Base-by-base conservation (phyloP, 345 rosid species). In the Murraya paniculata region DNA sequence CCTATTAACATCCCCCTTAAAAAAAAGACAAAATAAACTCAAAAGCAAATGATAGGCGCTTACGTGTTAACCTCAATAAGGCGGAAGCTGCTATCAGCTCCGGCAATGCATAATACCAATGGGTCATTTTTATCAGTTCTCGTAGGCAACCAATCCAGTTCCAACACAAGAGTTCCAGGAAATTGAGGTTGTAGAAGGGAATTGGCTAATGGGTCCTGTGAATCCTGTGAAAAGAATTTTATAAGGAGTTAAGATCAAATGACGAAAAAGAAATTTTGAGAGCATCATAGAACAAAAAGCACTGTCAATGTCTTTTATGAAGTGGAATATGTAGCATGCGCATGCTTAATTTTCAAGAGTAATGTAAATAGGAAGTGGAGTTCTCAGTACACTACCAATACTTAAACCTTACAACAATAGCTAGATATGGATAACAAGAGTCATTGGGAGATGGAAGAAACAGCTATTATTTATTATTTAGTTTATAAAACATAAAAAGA, bases 61-160 rank as follows among this genome's bases (percentile, higher is more conserved):
- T 91, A 95, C 99, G 83, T 79, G 74, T 83, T 89, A 84, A 93
- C 90, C 82, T 93, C 98, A 77, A 93, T 82, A 68, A 95, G 92
- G 77, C 99, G 97, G 82, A 93, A 92, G 86, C 95, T 93, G 82
- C 99, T 85, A 87, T 95, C 99, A 83, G 98, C 98, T 83, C 97
- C 99, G 84, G 97, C 99, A 13, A 95, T 82, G 85, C 98, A 95
- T 67, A 95, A 84, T 77, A 93, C 91, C 78, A 95, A 89, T 5
- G 98, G 99, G 58, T 95, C 98, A 82, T 80, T 86, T 85, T 83
- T 95, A 78, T 91, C 89, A 67, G 86, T 86, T 81, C 99, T 87
- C 83, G 90, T 71, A 71, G 96, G 92, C 89, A 95, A 82, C 98
- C 99, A 95, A 85, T 95, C 98, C 55, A 95, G 93, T 87, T 95